phyloP scores from a whole-genome alignment of 176 grass and related monocot species.

The Lolium multiflorum region DNA sequence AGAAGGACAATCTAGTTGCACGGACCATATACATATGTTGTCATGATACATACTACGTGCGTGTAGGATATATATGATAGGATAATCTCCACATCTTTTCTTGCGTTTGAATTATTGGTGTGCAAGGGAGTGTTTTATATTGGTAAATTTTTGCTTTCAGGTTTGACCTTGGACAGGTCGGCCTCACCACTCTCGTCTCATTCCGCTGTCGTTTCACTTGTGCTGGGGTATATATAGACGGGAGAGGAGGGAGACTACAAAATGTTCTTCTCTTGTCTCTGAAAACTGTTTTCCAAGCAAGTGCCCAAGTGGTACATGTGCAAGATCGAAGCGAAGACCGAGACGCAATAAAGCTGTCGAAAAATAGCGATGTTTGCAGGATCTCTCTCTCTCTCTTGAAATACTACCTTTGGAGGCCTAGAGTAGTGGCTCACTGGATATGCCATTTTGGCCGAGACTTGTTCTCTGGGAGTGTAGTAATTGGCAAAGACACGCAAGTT shows the following conservation, averaged over 20 bases:
- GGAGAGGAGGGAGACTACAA: background rate
- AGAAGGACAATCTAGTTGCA: slow-evolving; percentile 14
- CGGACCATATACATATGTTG: background rate
- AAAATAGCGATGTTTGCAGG: background rate
- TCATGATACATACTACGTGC: background rate
- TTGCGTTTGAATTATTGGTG: background rate
- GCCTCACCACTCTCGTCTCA: background rate
- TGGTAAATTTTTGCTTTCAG: slow-evolving; percentile 8
- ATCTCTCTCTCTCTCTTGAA: background rate
- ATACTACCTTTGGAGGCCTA: background rate
- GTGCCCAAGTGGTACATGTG: background rate
- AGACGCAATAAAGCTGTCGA: background rate
- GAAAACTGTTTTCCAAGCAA: background rate
- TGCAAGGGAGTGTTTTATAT: background rate
- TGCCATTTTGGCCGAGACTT: background rate
- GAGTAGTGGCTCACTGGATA: background rate
- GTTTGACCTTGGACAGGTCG: slow-evolving; percentile 6
- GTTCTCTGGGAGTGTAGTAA: background rate
- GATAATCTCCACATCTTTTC: background rate
- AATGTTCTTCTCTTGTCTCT: background rate
- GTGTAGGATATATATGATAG: background rate
- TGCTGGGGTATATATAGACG: background rate
- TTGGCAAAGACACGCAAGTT: background rate
- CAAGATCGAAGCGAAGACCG: background rate
- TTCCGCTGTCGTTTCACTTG: background rate